Percentiles rank a stretch among this genome's conserved stretches.
Evolutionary conservation across 352 stramenopile species (phyloP).

Genomic region (Blastocystis sp.): DNA sequence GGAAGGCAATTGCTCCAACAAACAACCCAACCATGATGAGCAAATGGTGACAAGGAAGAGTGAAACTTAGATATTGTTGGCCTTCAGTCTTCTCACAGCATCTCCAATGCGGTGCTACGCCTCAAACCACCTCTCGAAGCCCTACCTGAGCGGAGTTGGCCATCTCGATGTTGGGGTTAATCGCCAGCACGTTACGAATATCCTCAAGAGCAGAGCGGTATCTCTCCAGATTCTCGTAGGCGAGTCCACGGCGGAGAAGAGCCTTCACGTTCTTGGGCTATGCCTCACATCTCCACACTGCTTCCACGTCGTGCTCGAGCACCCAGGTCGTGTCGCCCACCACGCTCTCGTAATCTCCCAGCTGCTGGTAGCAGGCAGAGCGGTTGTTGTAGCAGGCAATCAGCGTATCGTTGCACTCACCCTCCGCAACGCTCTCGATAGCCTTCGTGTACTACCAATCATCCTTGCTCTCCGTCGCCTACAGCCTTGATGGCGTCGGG

Average conservation of each 20-base stretch:
- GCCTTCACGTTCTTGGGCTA: conserved; percentile 84
- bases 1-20: too few relatives aligned
- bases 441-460: conserved; percentile 79
- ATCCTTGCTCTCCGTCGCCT: not conserved
- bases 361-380: conserved; percentile 84
- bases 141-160: conserved; percentile 64
- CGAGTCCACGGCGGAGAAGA: conserved; percentile 81
- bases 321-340: conserved; percentile 83
- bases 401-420: conserved; percentile 75
- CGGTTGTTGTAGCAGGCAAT: conserved; percentile 85
- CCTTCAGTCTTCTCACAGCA: conserved; percentile 82
- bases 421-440: conserved; percentile 77
- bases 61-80: conserved; percentile 66
- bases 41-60: too few relatives aligned
- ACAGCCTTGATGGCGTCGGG: conserved; percentile 79
- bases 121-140: conserved; percentile 71
- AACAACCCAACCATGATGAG: too few relatives aligned
- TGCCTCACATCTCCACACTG: not conserved
- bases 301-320: conserved; percentile 78
- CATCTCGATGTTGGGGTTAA: conserved; percentile 84
- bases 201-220: conserved; percentile 78
- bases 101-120: conserved; percentile 83
- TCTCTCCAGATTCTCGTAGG: conserved; percentile 81
- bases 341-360: conserved; percentile 83
- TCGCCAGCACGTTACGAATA: conserved; percentile 80